Evolutionary conservation across 2,329 filamentous ascomycete species (phyloP), one percentile per base, ranked within the genome.

Genomic region (Diaporthe ilicicola): DNA sequence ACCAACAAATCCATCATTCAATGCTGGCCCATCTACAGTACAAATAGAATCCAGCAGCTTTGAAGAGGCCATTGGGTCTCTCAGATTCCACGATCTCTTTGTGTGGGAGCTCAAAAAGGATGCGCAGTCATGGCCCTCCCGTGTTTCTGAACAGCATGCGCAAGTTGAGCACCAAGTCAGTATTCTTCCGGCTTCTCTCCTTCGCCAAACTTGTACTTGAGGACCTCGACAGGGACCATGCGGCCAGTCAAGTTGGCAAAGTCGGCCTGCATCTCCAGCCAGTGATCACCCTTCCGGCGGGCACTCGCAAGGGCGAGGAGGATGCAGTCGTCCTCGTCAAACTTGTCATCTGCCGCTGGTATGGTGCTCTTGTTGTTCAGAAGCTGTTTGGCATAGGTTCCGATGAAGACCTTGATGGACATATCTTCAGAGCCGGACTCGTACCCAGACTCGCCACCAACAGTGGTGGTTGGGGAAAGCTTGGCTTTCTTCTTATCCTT

Each of bases 191-290:
- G 65, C 72, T 72, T 71, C n/a, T 70, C 69, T 10, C 70, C 75
- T 71, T 80, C 80, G 70, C 80, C 80, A n/a, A 79, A 78, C 70
- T 78, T 81, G 27, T 74, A 75, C 50, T 79, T 78, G 55, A 85
- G 78, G n/a, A 80, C 74, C 42, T 80, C 78, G 9, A 82, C 74
- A 1, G 82, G 79, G 0, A 85, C 76, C 78, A 84, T 79, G 8
- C 81, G 77, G 4, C 83, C 84, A 0, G 83, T 85, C 54, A 76
- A 80, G 70, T 85, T 84, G 75, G 78, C 82, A 67, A 85, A 84
- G 61, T 80, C 81, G 37, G 82, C 81, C 72, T 85, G 83, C 76
- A 84, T 81, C 71, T 84, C 80, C 0, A 84, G 76, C 81, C 82
- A 84, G 29, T 77, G 78, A 34, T 76, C 76, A 24, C 72, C 75